Conservation (phyloP, 106 monocot species). For the Alisma plantagoaquatica region DNA sequence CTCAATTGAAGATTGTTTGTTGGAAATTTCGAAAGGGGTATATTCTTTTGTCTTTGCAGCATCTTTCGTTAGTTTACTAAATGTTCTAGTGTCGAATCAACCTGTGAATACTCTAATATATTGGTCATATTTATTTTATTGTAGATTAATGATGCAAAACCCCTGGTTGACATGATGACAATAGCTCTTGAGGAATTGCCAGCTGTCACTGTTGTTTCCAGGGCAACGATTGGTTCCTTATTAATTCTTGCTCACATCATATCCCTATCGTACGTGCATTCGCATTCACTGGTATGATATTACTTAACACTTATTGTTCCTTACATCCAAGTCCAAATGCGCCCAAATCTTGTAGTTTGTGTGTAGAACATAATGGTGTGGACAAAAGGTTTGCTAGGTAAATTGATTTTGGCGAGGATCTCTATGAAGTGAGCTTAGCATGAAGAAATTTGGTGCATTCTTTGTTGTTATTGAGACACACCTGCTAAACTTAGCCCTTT, state of each 20-base stretch:
- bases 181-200: conserved; percentile 75
- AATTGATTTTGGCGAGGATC: no score
- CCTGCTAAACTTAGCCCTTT: no score
- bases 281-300: conserved; percentile 34
- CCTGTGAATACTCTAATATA: no score
- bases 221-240: conserved; percentile 78
- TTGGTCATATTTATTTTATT: no score
- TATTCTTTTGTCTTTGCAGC: conserved; percentile 3
- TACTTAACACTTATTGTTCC: neutral
- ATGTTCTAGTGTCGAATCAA: no score
- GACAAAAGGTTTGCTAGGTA: no score
- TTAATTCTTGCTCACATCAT: conserved; percentile 81
- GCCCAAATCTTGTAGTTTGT: no score
- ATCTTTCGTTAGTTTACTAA: no score
- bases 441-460: no score
- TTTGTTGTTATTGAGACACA: no score
- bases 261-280: conserved; percentile 34
- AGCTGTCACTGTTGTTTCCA: conserved; percentile 37
- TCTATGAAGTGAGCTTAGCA: no score
- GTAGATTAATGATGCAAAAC: conserved; percentile 61
- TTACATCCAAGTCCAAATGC: neutral
- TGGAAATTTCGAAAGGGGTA: conserved; percentile 88
- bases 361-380: no score
- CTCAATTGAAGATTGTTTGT: conserved; percentile 76
- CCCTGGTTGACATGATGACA: conserved; percentile 84